Conservation (phyloP, 331 rosid genomes). For the Acacia pycnantha region DNA sequence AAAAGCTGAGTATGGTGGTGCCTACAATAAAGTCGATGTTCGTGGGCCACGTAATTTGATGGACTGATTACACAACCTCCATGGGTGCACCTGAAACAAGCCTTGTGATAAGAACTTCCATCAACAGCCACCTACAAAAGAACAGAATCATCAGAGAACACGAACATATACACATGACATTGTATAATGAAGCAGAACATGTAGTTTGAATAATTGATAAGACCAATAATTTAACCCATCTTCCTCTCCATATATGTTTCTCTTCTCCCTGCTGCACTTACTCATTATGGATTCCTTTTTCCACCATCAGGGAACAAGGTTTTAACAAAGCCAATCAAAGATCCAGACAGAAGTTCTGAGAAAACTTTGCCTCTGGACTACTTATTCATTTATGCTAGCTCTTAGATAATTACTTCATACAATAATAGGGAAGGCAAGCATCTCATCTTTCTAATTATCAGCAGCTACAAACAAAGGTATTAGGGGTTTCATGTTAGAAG, state of each 20-base stretch:
- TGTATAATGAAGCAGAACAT: neutral
- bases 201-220: neutral
- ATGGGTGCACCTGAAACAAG: constrained; percentile 85
- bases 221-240: neutral
- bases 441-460: neutral
- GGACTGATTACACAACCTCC: constrained; percentile 94
- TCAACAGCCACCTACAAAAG: constrained; percentile 75
- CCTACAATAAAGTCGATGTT: constrained; percentile 83
- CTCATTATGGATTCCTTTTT: neutral
- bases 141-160: neutral
- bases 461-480: neutral
- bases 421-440: neutral
- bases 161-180: neutral
- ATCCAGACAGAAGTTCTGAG: neutral
- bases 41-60: constrained; percentile 89
- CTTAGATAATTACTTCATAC: neutral
- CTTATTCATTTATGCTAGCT: neutral
- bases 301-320: neutral
- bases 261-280: neutral
- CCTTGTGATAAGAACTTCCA: constrained; percentile 73
- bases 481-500: neutral
- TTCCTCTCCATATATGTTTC: neutral
- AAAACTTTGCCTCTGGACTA: neutral
- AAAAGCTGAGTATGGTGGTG: constrained; percentile 93
- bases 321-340: neutral